Evolutionary conservation across 2,329 filamentous ascomycete genomes (phyloP).

Genomic region (Zasmidium citrigriseum): DNA sequence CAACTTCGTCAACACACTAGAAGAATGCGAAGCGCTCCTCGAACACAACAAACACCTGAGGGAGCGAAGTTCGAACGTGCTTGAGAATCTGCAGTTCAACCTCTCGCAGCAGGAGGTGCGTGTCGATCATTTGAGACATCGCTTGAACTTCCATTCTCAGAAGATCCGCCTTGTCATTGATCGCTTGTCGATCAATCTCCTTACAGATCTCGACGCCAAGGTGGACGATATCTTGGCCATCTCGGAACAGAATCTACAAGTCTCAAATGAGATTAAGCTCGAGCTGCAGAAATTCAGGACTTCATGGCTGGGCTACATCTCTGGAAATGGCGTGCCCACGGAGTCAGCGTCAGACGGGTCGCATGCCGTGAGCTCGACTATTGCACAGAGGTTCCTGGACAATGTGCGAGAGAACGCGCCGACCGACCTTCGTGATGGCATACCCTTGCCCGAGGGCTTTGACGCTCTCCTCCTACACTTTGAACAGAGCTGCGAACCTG

Average conservation of each 20-base stretch:
- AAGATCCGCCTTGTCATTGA: slow-evolving; percentile 26
- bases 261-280: slow-evolving; percentile 13
- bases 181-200: slow-evolving; percentile 17
- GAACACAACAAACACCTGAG: slow-evolving; percentile 21
- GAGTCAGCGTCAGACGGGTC: slow-evolving; percentile 1
- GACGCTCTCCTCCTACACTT: slow-evolving; percentile 22
- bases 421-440: slow-evolving; percentile 1
- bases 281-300: slow-evolving; percentile 14
- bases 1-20: slow-evolving; percentile 22
- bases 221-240: slow-evolving; percentile 22
- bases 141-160: slow-evolving; percentile 24
- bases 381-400: slow-evolving; percentile 14
- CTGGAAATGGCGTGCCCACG: slow-evolving; percentile 7
- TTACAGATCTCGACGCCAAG: slow-evolving; percentile 21
- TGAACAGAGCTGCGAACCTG: slow-evolving; percentile 12
- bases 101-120: slow-evolving; percentile 17
- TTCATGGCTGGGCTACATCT: slow-evolving; percentile 14
- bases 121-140: slow-evolving; percentile 21
- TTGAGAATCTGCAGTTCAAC: slow-evolving; percentile 22
- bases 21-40: slow-evolving; percentile 24
- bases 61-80: slow-evolving; percentile 14
- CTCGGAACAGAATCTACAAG: slow-evolving; percentile 15
- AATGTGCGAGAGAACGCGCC: slow-evolving; percentile 9
- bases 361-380: slow-evolving; percentile 12
- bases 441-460: slow-evolving; percentile 22